Evolutionary conservation across 805 yeast species (phyloP), one percentile per base, ranked within the genome.

Genomic region (Lachancea nothofagi): DNA sequence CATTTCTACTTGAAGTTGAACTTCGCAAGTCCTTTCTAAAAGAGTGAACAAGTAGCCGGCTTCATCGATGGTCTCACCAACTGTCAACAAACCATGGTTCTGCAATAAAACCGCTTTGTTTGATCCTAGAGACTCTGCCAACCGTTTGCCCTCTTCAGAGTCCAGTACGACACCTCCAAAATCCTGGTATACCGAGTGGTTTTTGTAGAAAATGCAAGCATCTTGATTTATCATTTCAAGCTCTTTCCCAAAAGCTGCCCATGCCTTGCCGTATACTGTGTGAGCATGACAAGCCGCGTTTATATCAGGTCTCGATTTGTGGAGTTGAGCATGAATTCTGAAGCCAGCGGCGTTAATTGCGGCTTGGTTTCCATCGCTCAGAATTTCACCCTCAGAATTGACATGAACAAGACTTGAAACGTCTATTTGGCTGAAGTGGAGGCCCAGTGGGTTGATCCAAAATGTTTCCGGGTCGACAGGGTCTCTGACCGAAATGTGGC

Each of bases 391-490:
- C 35, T 72, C 65, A 49, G 71, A 75, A 53, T 76, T 80, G 7
- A 70, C 72, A 36, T 75, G 77, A 5, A 80, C 82, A 72, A 80
- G 68, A 49, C 79, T 85, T 14, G 74, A 65, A 21, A 78, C 83
- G 48, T 67, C 74, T 55, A 80, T 62, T 31, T 74, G 55, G 15
- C 74, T 70, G 59, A 83, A 86, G 61, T 86, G 95, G 48, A 70
- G 72, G n/a, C 83, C 90, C 47, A 86, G 66, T 4, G 96, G 95
- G 62, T 86, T 86, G 58, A 86, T 83, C 95, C 95, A 86, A 59
- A 86, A 86, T 3, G 90, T 83, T 33, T 69, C 59, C n/a, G 82
- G 82, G 47, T 80, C 77, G 31, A 83, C 77, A 3, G 96, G 95
- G 54, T 86, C 96, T 50, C 93, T 72, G 9, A 86, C 72, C 7